Conservation (phyloP, 140 eudicot species). For the Erigeron philadelphicus region DNA sequence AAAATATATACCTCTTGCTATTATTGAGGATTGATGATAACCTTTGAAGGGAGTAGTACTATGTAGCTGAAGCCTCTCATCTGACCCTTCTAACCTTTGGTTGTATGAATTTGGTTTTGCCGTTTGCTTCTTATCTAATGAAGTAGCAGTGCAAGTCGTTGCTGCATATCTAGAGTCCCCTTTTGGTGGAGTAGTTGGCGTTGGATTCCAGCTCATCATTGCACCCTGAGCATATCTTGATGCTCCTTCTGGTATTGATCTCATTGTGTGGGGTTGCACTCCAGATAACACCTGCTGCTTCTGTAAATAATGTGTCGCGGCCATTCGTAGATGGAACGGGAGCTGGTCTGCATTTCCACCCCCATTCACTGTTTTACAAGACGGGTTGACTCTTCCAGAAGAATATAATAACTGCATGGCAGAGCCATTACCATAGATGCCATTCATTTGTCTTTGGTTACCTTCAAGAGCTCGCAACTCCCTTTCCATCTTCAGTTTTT, state of each 20-base stretch:
- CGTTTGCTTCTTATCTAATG: slow-evolving; percentile 25
- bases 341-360: slow-evolving; percentile 3
- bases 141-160: slow-evolving; percentile 20
- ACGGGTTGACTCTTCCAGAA: slow-evolving; percentile 21
- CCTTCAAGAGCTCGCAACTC: slow-evolving; percentile 11
- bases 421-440: slow-evolving; percentile 26
- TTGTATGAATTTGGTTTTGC: not conserved
- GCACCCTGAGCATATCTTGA: slow-evolving; percentile 6
- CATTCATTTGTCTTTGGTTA: slow-evolving; percentile 16
- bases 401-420: slow-evolving; percentile 21
- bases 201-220: slow-evolving; percentile 20
- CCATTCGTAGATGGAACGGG: slow-evolving; percentile 13
- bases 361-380: not conserved
- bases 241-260: slow-evolving; percentile 13
- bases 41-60: not conserved
- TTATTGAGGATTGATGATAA: not conserved
- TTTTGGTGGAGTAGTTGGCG: slow-evolving; percentile 12
- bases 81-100: slow-evolving; percentile 10
- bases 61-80: slow-evolving; percentile 5
- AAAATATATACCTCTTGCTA: slow-evolving; percentile 6
- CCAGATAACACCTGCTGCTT: slow-evolving; percentile 3
- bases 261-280: not conserved
- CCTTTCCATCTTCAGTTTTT: slow-evolving; percentile 33
- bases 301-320: slow-evolving; percentile 10
- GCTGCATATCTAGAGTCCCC: slow-evolving; percentile 16